These are phyloP conservation scores for Artemisia argyi DNA, from an alignment of 129 eudicot genomes.

Conservation along the genomic window DNA sequence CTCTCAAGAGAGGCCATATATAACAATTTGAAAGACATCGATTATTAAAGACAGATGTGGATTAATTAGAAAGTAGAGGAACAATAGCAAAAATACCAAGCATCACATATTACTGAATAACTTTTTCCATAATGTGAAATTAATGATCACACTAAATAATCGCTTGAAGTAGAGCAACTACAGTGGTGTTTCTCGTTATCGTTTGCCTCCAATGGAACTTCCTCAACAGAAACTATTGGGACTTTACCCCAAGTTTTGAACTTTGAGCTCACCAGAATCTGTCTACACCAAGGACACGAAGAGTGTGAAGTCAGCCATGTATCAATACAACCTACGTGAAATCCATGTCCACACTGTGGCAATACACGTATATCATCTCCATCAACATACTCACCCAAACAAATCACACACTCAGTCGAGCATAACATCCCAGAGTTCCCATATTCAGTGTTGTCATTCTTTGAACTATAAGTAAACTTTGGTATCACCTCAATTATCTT, in stretches of 20 bases:
- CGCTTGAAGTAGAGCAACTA: constrained; percentile 18
- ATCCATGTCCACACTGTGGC: constrained; percentile 52
- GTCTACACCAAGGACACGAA: constrained; percentile 35
- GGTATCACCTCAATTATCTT: constrained; percentile 24
- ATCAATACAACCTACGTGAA: constrained; percentile 48
- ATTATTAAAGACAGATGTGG: no score
- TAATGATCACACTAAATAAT: constrained; percentile 25
- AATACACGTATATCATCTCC: constrained; percentile 45
- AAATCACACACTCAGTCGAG: constrained; percentile 41
- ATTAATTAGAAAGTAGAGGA: no score
- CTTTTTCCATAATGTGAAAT: no score
- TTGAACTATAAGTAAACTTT: constrained; percentile 12
- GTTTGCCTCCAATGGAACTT: constrained; percentile 4
- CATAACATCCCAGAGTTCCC: neutral
- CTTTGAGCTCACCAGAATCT: constrained; percentile 23
- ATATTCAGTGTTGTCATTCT: no score
- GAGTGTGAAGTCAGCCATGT: constrained; percentile 43
- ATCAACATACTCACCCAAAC: constrained; percentile 30
- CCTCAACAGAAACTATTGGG: constrained; percentile 13
- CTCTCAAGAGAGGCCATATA: no score
- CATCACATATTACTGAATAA: no score
- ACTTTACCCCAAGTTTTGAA: constrained; percentile 30
- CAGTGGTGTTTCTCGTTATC: constrained; percentile 5
- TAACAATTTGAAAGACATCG: no score
- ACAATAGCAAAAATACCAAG: no score